A percentile compares a stretch with the other conserved stretches of the same genome.
phyloP scores from a whole-genome alignment of 768 basidiomycete species.

The Russula vinacea region DNA sequence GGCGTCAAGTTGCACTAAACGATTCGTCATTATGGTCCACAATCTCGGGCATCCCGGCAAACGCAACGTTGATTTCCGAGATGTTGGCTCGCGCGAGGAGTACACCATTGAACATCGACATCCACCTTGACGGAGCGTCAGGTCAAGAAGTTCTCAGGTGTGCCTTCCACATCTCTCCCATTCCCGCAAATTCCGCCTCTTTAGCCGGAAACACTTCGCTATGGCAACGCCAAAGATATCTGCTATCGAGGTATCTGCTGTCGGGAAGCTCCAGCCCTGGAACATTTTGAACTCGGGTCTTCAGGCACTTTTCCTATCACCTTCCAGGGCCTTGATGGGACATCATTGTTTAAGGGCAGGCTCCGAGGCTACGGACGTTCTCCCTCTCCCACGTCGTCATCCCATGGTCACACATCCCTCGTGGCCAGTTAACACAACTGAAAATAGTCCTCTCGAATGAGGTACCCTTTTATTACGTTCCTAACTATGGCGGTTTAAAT shows the following conservation, averaged over 20 bases:
- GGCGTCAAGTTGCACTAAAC: constrained; percentile 21
- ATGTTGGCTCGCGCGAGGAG: constrained; percentile 2
- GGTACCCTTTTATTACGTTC: no score
- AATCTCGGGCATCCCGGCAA: not conserved
- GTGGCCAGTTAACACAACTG: constrained; percentile 11
- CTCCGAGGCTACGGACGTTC: constrained; percentile 8
- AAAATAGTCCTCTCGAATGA: not conserved
- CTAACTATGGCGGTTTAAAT: not conserved
- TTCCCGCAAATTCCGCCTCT: constrained; percentile 15
- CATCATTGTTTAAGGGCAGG: not conserved
- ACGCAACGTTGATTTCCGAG: constrained; percentile 2
- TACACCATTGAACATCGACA: constrained; percentile 8
- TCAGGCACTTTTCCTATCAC: not conserved
- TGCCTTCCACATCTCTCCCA: constrained; percentile 4
- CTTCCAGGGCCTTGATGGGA: not conserved
- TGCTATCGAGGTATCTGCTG: not conserved
- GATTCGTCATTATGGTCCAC: constrained; percentile 15
- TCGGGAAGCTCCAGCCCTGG: constrained; percentile 10
- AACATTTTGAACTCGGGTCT: constrained; percentile 6
- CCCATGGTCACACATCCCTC: constrained; percentile 13
- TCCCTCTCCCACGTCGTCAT: constrained; percentile 3
- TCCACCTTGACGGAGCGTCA: not conserved
- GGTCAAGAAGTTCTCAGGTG: not conserved
- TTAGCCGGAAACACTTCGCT: no score
- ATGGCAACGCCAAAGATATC: no score